phyloP scores from a whole-genome alignment of 2,329 filamentous ascomycete genomes.

The Colletotrichum phormii region DNA sequence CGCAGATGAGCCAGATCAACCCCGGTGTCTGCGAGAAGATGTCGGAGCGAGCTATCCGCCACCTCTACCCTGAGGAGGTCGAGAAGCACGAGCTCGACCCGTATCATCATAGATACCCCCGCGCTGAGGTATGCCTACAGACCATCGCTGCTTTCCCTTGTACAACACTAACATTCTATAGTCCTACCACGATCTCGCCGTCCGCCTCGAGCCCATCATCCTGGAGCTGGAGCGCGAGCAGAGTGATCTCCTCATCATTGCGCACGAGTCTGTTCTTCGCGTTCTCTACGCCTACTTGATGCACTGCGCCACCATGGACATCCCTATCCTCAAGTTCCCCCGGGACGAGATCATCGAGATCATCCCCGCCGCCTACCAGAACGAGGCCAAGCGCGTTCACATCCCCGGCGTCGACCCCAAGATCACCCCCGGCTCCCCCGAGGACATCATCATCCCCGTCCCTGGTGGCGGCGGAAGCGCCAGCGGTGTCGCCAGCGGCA shows the following conservation, averaged over 20 bases:
- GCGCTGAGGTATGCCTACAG: slow-evolving; percentile 78
- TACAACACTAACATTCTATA: slow-evolving; percentile 50
- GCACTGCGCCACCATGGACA: slow-evolving; percentile 96
- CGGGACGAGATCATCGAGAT: slow-evolving; percentile 99
- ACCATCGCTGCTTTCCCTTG: background rate
- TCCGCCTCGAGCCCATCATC: slow-evolving; percentile 96
- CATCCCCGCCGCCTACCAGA: slow-evolving; percentile 96
- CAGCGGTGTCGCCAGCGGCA: slow-evolving; percentile 53
- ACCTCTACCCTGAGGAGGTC: slow-evolving; percentile 89
- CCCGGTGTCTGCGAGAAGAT: slow-evolving; percentile 96
- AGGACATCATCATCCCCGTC: slow-evolving; percentile 84
- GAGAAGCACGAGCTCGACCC: slow-evolving; percentile 93
- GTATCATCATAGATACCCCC: slow-evolving; percentile 95
- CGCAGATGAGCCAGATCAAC: slow-evolving; percentile 97
- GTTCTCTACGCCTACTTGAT: slow-evolving; percentile 98
- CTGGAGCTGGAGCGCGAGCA: slow-evolving; percentile 96
- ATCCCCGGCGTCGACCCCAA: slow-evolving; percentile 77
- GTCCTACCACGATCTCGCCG: slow-evolving; percentile 99
- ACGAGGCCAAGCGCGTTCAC: slow-evolving; percentile 89
- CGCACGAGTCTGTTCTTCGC: slow-evolving; percentile 96
- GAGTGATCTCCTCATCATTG: slow-evolving; percentile 97
- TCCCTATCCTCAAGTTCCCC: slow-evolving; percentile 92
- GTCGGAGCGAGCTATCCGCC: slow-evolving; percentile 83
- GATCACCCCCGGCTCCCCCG: slow-evolving; percentile 81
- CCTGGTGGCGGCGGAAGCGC: slow-evolving; percentile 49